A percentile compares a stretch with the other conserved stretches of the same genome.
Conservation (phyloP, 1,284 basidiomycete species). For the Moniliella sp. region DNA sequence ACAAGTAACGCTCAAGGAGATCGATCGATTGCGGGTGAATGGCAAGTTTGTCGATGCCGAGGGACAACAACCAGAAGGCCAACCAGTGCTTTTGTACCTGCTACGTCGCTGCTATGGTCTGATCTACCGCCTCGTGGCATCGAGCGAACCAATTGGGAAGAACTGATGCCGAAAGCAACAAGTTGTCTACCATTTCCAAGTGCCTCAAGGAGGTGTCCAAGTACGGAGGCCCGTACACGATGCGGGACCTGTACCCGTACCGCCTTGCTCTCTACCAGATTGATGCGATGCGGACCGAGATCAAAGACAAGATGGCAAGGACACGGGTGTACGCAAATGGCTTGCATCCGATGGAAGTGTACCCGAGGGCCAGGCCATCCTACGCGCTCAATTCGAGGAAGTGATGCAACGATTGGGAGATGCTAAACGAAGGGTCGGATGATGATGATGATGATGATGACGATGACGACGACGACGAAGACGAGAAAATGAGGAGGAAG, state of each 20-base stretch:
- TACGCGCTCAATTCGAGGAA: conserved; percentile 85
- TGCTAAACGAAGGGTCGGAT: not conserved
- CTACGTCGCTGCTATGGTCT: conserved; percentile 84
- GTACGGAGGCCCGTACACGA: conserved; percentile 79
- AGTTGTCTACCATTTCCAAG: conserved; percentile 43
- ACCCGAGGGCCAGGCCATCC: conserved; percentile 86
- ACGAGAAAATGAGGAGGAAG: conserved; percentile 5
- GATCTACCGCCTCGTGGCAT: conserved; percentile 77
- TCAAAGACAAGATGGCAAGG: conserved; percentile 46
- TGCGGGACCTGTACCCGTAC: conserved; percentile 92
- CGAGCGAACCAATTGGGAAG: conserved; percentile 98
- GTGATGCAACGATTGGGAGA: conserved; percentile 68
- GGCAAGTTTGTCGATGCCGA: conserved; percentile 90
- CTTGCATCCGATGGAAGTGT: conserved; percentile 47
- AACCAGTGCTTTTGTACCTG: conserved; percentile 65
- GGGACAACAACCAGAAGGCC: conserved; percentile 67
- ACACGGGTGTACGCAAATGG: conserved; percentile 10
- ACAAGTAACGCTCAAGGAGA: conserved; percentile 77
- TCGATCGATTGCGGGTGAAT: conserved; percentile 85
- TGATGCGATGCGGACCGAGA: conserved; percentile 72
- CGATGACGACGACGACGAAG: conserved; percentile 22
- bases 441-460: no score
- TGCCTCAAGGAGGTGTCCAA: conserved; percentile 91
- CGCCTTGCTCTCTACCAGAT: conserved; percentile 88
- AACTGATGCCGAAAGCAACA: conserved; percentile 62